These are phyloP conservation scores for Xylaria palmicola DNA, from an alignment of 495 filamentous ascomycete genomes.

Conservation along the genomic window DNA sequence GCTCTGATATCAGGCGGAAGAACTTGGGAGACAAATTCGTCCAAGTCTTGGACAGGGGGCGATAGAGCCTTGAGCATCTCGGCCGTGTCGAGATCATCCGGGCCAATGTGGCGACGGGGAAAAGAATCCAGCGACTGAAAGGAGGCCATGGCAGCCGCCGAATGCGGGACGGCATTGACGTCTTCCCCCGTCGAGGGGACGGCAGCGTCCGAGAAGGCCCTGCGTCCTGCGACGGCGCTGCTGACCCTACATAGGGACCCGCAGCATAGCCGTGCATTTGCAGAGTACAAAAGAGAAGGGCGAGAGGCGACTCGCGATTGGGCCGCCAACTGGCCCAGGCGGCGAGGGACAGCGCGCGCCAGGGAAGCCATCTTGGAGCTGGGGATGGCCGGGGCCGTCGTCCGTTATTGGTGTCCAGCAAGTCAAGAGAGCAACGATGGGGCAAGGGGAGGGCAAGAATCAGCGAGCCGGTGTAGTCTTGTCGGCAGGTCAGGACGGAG, in stretches of 20 bases:
- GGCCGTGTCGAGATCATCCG: slow-evolving; percentile 65
- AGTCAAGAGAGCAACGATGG: not conserved
- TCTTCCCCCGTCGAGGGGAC: slow-evolving; percentile 9
- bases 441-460: not conserved
- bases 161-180: slow-evolving; percentile 1
- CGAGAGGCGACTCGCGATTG: slow-evolving; percentile 23
- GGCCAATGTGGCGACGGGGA: slow-evolving; percentile 87
- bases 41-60: slow-evolving; percentile 69
- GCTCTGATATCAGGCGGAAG: slow-evolving; percentile 83
- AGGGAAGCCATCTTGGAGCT: slow-evolving; percentile 22
- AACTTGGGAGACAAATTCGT: slow-evolving; percentile 88
- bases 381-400: not conserved
- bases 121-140: slow-evolving; percentile 50
- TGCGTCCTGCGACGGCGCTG: slow-evolving; percentile 9
- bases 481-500: not conserved
- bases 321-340: slow-evolving; percentile 26
- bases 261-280: slow-evolving; percentile 20
- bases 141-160: not conserved
- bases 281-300: slow-evolving; percentile 15
- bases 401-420: not conserved
- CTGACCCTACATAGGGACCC: slow-evolving; percentile 15
- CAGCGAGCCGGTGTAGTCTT: not conserved
- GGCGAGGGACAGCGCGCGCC: slow-evolving; percentile 22
- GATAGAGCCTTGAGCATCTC: slow-evolving; percentile 82
- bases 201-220: slow-evolving; percentile 12